These are phyloP conservation scores for Carpinus viminea DNA, from an alignment of 306 rosid species.

Conservation along the genomic window DNA sequence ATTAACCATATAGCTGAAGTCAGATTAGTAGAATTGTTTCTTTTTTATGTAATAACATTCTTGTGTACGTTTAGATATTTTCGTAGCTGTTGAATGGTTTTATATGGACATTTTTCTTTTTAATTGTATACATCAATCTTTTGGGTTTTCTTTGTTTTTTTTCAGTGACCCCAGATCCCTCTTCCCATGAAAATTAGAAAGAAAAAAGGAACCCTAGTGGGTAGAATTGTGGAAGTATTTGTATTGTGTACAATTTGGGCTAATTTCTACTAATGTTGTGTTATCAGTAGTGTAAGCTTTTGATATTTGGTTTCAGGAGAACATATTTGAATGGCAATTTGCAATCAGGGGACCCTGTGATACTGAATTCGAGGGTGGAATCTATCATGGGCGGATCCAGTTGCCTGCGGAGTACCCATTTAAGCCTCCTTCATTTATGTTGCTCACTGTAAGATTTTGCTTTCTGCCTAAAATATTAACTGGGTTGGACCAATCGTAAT, in stretches of 20 bases:
- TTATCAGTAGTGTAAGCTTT: not conserved
- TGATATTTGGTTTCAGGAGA: slow-evolving; percentile 56
- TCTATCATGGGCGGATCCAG: slow-evolving; percentile 83
- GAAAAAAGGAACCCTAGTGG: not conserved
- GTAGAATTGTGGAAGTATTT: not conserved
- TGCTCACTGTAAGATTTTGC: slow-evolving; percentile 63
- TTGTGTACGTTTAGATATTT: not conserved
- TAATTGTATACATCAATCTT: not conserved
- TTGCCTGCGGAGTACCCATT: slow-evolving; percentile 88
- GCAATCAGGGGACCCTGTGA: slow-evolving; percentile 77
- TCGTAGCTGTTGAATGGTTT: not conserved
- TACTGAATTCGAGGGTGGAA: slow-evolving; percentile 85
- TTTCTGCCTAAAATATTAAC: not conserved
- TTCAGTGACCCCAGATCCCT: not conserved
- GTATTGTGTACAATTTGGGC: not conserved
- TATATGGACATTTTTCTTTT: too few relatives aligned
- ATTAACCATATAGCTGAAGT: not conserved
- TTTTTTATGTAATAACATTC: not conserved
- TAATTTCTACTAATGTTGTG: not conserved
- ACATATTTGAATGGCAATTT: slow-evolving; percentile 95
- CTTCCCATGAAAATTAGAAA: not conserved
- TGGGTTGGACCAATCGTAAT: not conserved
- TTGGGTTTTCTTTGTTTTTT: not conserved
- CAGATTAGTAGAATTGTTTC: not conserved
- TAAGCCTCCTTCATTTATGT: slow-evolving; percentile 88